Evolutionary conservation across 345 rosid genomes (phyloP).

Genomic region (Lumnitzera racemosa): DNA sequence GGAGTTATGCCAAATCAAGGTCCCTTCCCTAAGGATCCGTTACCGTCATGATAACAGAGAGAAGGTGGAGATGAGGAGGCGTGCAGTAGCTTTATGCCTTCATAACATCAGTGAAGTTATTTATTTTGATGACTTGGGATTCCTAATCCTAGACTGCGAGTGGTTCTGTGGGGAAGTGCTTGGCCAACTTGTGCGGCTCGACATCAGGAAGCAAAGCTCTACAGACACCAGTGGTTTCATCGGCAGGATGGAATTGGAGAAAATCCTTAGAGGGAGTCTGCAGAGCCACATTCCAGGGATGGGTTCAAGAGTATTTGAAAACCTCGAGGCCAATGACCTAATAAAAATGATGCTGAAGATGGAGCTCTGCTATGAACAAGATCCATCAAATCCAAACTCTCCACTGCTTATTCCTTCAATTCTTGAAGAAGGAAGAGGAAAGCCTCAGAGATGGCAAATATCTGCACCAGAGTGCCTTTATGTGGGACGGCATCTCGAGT

Average conservation of each 20-base stretch:
- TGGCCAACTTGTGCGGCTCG: conserved; percentile 66
- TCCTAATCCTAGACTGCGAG: conserved; percentile 70
- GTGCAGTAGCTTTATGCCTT: conserved; percentile 76
- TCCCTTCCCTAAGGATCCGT: conserved; percentile 65
- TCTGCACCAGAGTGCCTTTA: conserved; percentile 46
- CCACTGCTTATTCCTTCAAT: conserved; percentile 67
- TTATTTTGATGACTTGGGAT: conserved; percentile 66
- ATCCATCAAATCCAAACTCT: conserved; percentile 66
- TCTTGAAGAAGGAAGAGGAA: conserved; percentile 95
- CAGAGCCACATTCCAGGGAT: conserved; percentile 88
- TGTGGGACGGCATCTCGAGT: conserved; percentile 85
- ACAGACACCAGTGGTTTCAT: conserved; percentile 56
- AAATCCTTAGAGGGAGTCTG: conserved; percentile 57
- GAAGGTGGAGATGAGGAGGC: conserved; percentile 64
- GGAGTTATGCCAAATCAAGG: conserved; percentile 79
- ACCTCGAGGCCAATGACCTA: conserved; percentile 60
- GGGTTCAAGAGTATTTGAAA: conserved; percentile 75
- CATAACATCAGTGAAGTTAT: conserved; percentile 86
- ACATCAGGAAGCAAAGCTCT: conserved; percentile 47
- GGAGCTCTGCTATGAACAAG: conserved; percentile 75
- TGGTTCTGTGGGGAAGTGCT: conserved; percentile 90
- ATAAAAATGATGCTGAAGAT: conserved; percentile 81
- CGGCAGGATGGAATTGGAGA: conserved; percentile 67
- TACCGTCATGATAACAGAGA: conserved; percentile 62
- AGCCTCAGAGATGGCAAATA: conserved; percentile 72